Percentiles rank a stretch among this genome's conserved stretches.
Conservation (phyloP, 2,329 filamentous ascomycete species). For the Aspergillus transmontanensis region DNA sequence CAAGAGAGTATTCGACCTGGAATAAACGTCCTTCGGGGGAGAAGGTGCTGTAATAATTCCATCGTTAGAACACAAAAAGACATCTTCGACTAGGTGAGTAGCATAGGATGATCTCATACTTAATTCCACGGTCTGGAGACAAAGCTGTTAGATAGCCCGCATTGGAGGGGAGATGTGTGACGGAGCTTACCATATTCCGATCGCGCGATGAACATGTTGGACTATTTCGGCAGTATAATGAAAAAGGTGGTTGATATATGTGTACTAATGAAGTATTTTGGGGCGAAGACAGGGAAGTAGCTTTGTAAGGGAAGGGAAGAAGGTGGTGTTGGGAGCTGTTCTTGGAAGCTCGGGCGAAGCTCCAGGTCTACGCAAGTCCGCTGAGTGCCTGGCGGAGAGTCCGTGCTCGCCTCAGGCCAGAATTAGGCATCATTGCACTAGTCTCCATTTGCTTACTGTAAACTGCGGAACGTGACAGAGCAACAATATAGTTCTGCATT, state of each 20-base stretch:
- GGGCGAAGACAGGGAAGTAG: conserved; percentile 10
- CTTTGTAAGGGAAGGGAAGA: neutral
- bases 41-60: conserved; percentile 73
- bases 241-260: conserved; percentile 1
- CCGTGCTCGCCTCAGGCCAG: conserved; percentile 23
- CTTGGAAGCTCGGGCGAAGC: conserved; percentile 33
- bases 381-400: conserved; percentile 34
- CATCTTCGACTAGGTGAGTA: conserved; percentile 12
- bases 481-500: conserved; percentile 5
- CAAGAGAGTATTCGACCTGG: conserved; percentile 99
- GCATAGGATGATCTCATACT: conserved; percentile 58
- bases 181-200: conserved; percentile 91
- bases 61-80: conserved; percentile 25
- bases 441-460: conserved; percentile 8
- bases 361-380: conserved; percentile 40
- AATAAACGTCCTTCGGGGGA: conserved; percentile 99
- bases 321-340: conserved; percentile 22
- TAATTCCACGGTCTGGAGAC: conserved; percentile 87
- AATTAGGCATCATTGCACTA: conserved; percentile 17
- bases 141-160: conserved; percentile 40
- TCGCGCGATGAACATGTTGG: conserved; percentile 98
- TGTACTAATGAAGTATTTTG: neutral
- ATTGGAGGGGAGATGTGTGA: conserved; percentile 26
- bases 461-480: conserved; percentile 17
- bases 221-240: conserved; percentile 33